These are phyloP conservation scores for Calendula officinalis DNA, from an alignment of 129 eudicot genomes.

Conservation along the genomic window DNA sequence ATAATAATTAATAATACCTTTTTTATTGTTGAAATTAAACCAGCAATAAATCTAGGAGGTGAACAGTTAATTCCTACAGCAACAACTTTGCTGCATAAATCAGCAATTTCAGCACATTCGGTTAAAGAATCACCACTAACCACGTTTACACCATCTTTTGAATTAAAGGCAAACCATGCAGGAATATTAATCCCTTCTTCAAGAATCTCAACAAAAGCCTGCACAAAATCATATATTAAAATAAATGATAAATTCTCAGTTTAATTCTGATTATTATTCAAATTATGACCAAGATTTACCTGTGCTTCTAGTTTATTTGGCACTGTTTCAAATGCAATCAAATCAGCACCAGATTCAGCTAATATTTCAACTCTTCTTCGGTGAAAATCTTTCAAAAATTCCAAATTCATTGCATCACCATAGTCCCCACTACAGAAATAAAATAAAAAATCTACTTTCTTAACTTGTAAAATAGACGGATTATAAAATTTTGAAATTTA, in stretches of 20 bases:
- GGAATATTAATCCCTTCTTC: slow-evolving; percentile 72
- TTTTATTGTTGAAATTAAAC: slow-evolving; percentile 44
- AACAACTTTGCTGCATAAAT: slow-evolving; percentile 64
- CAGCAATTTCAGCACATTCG: slow-evolving; percentile 66
- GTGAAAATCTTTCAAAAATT: slow-evolving; percentile 64
- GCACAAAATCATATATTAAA: not conserved
- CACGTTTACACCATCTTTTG: slow-evolving; percentile 70
- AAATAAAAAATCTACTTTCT: too few species aligned
- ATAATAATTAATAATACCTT: slow-evolving; percentile 31
- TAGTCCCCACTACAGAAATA: slow-evolving; percentile 54
- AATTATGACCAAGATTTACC: slow-evolving; percentile 25
- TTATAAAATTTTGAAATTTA: not conserved
- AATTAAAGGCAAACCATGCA: slow-evolving; percentile 79
- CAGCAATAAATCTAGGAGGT: slow-evolving; percentile 66
- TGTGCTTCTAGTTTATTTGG: slow-evolving; percentile 84
- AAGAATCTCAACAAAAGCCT: slow-evolving; percentile 87
- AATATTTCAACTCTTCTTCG: slow-evolving; percentile 77
- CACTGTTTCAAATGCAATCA: slow-evolving; percentile 78
- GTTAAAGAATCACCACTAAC: slow-evolving; percentile 71
- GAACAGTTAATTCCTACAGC: slow-evolving; percentile 86
- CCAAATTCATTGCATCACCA: slow-evolving; percentile 47
- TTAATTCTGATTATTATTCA: not conserved
- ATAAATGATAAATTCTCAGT: not conserved
- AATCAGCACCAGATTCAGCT: slow-evolving; percentile 75
- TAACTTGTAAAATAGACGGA: not conserved